These are phyloP conservation scores for Paecilomyces sp. DNA, from an alignment of 2,329 filamentous ascomycete species.

Conservation along the genomic window DNA sequence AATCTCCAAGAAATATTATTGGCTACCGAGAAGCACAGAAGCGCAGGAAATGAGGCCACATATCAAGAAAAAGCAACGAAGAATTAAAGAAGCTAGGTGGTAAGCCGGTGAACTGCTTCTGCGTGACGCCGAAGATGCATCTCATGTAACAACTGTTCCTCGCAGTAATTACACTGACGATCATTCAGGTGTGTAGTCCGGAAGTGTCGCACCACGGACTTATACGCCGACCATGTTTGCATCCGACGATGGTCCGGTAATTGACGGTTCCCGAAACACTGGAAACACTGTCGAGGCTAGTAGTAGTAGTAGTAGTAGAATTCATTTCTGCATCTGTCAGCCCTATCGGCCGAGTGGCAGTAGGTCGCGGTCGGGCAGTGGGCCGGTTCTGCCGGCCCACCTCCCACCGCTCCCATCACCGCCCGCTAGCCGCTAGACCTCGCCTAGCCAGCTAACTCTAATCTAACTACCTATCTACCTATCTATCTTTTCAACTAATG, in stretches of 20 bases:
- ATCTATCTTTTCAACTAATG: no score
- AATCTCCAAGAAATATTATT: background rate
- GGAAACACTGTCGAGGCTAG: slow-evolving; percentile 2
- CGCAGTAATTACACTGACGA: slow-evolving; percentile 13
- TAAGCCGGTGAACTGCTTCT: slow-evolving; percentile 9
- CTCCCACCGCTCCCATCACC: no score
- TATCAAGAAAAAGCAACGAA: no score
- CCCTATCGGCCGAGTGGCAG: no score
- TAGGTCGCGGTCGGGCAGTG: no score
- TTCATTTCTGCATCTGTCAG: no score
- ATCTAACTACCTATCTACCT: background rate
- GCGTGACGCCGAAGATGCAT: slow-evolving; percentile 12
- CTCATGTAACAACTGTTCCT: slow-evolving; percentile 5
- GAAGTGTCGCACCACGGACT: slow-evolving; percentile 13
- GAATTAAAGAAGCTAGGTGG: background rate
- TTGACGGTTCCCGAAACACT: slow-evolving; percentile 6
- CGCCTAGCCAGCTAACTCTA: background rate
- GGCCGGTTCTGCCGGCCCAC: background rate
- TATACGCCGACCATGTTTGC: slow-evolving; percentile 12
- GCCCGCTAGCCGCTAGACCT: no score
- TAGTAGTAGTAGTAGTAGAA: no score
- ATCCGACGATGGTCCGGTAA: slow-evolving; percentile 13
- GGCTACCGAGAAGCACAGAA: background rate
- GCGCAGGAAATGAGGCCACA: no score
- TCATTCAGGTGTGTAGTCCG: slow-evolving; percentile 12